A percentile compares a stretch with the other conserved stretches of the same genome.
Evolutionary conservation across 495 filamentous ascomycete genomes (phyloP).

Genomic region (Emericellopsis terricola): DNA sequence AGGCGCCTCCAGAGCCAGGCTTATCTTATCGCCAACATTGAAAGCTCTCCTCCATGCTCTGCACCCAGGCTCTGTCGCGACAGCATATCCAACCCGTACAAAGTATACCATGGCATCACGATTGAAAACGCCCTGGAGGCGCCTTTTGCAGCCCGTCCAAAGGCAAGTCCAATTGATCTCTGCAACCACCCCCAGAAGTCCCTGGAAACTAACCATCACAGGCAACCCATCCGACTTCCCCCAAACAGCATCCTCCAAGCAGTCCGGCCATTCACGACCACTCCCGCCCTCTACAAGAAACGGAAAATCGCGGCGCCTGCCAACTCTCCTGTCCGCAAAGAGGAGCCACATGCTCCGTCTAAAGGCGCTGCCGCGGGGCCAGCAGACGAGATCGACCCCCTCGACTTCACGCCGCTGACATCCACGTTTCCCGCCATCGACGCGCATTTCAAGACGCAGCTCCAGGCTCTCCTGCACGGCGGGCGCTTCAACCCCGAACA

Average conservation of each 20-base stretch:
- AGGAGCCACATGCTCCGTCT: neutral
- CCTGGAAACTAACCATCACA: neutral
- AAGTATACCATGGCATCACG: neutral
- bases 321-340: neutral
- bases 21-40: too few species aligned
- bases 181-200: neutral
- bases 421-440: conserved; percentile 37
- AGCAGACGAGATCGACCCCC: conserved; percentile 33
- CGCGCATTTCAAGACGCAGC: conserved; percentile 38
- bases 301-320: conserved; percentile 1
- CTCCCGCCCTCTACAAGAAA: conserved; percentile 1
- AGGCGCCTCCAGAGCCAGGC: too few species aligned
- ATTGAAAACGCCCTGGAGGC: neutral
- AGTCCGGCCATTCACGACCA: conserved; percentile 1
- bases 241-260: neutral
- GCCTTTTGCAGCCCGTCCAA: neutral
- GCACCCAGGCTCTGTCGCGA: too few species aligned
- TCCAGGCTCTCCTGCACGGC: conserved; percentile 42
- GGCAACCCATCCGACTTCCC: neutral
- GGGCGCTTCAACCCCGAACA: conserved; percentile 2
- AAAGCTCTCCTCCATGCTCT: too few species aligned
- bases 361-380: neutral
- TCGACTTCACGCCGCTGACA: conserved; percentile 47
- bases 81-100: neutral
- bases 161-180: neutral